A percentile compares a stretch with the other conserved stretches of the same genome.
Evolutionary conservation across 352 stramenopile species (phyloP).

Genomic region (Globisporangium rhizosaccharum): DNA sequence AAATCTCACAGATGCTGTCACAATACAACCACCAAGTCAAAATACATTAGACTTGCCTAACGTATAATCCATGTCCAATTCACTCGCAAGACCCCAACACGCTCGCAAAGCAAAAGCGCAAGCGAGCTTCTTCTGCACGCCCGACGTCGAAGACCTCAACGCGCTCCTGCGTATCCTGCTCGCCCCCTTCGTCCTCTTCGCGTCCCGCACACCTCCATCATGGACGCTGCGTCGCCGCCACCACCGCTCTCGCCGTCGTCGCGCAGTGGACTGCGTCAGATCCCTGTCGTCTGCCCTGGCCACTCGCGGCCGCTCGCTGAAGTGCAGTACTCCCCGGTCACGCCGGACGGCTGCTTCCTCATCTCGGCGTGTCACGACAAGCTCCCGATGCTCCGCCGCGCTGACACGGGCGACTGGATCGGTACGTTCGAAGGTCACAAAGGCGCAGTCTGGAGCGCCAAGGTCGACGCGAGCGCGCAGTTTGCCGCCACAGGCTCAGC

Average conservation of each 20-base stretch:
- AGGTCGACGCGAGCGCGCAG: constrained; percentile 76
- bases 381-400: constrained; percentile 82
- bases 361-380: constrained; percentile 87
- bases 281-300: constrained; percentile 82
- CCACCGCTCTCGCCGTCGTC: constrained; percentile 39
- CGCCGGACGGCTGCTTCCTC: constrained; percentile 52
- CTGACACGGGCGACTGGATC: constrained; percentile 92
- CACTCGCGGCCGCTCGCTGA: constrained; percentile 79
- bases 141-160: neutral
- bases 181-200: neutral
- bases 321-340: constrained; percentile 62
- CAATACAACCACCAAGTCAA: too few relatives aligned
- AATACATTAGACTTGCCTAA: too few relatives aligned
- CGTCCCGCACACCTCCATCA: neutral
- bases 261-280: constrained; percentile 52
- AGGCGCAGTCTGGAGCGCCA: constrained; percentile 90
- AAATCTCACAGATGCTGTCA: too few relatives aligned
- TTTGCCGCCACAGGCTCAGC: constrained; percentile 89
- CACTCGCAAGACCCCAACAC: too few relatives aligned
- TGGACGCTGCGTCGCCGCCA: constrained; percentile 1
- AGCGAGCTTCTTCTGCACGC: neutral
- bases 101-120: too few relatives aligned
- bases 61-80: too few relatives aligned
- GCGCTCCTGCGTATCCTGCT: constrained; percentile 4
- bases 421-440: constrained; percentile 97